A percentile compares a stretch with the other conserved stretches of the same genome.
Conservation (phyloP, 441 rosid species). For the Aquilaria agallochum region DNA sequence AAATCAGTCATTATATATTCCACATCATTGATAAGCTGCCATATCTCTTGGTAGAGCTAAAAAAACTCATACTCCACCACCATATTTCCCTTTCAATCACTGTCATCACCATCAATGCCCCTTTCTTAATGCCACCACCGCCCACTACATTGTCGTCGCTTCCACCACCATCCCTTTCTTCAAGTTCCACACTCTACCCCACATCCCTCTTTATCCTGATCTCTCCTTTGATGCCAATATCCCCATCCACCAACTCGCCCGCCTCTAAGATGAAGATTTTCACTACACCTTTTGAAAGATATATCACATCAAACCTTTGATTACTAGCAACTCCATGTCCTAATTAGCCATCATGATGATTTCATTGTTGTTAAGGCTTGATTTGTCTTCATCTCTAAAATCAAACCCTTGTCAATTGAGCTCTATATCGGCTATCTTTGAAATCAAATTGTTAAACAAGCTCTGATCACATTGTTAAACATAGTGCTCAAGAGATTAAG, state of each 20-base stretch:
- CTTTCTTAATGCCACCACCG: slow-evolving; percentile 4
- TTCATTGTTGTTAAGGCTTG: too few species aligned
- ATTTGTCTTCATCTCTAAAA: too few species aligned
- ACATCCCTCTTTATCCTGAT: slow-evolving; percentile 2
- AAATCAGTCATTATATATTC: slow-evolving; percentile 22
- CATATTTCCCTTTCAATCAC: slow-evolving; percentile 18
- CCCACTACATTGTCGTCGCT: slow-evolving; percentile 10
- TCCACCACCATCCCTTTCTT: slow-evolving; percentile 13
- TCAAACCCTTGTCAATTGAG: too few species aligned
- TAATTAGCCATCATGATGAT: too few species aligned
- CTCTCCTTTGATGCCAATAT: background rate
- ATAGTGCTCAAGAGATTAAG: too few species aligned
- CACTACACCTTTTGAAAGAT: slow-evolving; percentile 17
- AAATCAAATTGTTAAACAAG: too few species aligned
- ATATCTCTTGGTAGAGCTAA: slow-evolving; percentile 24
- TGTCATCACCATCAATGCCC: slow-evolving; percentile 12
- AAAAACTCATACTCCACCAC: slow-evolving; percentile 13
- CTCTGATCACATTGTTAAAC: too few species aligned
- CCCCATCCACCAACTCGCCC: slow-evolving; percentile 12
- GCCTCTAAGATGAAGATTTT: slow-evolving; percentile 21
- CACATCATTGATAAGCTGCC: slow-evolving; percentile 20
- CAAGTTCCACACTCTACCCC: slow-evolving; percentile 15
- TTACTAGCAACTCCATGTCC: background rate
- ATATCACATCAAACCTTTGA: slow-evolving; percentile 33
- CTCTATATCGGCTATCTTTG: too few species aligned